These are phyloP conservation scores for Malus orientalis DNA, from an alignment of 306 rosid species.

Conservation along the genomic window DNA sequence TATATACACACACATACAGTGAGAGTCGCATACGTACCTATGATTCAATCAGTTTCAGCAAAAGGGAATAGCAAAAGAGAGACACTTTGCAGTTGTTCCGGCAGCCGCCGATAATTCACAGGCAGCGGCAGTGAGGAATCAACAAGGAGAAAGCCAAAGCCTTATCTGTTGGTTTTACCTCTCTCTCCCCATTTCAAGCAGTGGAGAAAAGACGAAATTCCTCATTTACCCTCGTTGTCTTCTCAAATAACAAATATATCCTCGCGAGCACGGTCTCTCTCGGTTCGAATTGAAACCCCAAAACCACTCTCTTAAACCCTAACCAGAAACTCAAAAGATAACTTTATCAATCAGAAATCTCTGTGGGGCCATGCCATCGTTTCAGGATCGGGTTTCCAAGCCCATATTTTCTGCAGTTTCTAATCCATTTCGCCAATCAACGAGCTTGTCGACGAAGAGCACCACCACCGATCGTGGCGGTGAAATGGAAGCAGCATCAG, in stretches of 20 bases:
- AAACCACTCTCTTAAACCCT: background rate
- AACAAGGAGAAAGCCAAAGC: background rate
- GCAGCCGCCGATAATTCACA: background rate
- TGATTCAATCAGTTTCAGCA: background rate
- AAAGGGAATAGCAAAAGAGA: background rate
- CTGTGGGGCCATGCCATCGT: constrained; percentile 18
- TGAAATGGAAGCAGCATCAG: constrained; percentile 2
- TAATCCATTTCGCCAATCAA: constrained; percentile 6
- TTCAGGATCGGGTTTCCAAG: constrained; percentile 20
- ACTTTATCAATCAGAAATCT: background rate
- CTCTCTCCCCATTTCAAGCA: background rate
- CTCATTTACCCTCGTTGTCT: background rate
- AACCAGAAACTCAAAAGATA: background rate
- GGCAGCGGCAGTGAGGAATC: background rate
- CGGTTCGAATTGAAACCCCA: background rate
- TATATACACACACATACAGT: background rate
- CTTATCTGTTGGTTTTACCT: constrained; percentile 5
- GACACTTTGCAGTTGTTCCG: background rate
- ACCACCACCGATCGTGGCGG: constrained; percentile 13
- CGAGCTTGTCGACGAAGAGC: constrained; percentile 15
- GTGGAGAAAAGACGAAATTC: background rate
- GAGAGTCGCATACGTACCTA: constrained; percentile 10
- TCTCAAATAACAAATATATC: background rate
- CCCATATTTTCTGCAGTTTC: constrained; percentile 12
- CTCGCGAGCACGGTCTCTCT: background rate